These are phyloP conservation scores for Coemansia sp. DNA, from an alignment of 192 early-diverging fungal species.

Conservation along the genomic window DNA sequence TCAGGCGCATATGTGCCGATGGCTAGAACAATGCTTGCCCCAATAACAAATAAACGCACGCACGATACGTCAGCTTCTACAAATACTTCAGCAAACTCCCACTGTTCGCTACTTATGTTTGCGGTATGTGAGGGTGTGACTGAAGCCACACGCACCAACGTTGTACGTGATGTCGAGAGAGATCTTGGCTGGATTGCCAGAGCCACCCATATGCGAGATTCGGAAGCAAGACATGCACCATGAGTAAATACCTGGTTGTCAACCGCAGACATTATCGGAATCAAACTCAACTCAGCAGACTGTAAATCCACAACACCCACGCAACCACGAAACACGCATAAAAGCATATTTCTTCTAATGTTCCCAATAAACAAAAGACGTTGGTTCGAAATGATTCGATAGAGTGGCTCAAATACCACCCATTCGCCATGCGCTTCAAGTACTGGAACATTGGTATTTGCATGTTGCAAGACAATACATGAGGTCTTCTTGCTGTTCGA, in stretches of 20 bases:
- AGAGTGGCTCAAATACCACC: conserved; percentile 12
- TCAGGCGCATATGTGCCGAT: conserved; percentile 22
- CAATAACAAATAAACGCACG: conserved; percentile 21
- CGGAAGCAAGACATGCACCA: conserved; percentile 6
- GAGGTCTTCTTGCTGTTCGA: background rate
- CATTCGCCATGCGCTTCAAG: conserved; percentile 14
- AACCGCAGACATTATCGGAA: background rate
- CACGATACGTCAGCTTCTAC: conserved; percentile 23
- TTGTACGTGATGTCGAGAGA: background rate
- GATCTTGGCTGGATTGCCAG: conserved; percentile 8
- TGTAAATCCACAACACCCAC: conserved; percentile 2
- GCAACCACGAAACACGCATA: conserved; percentile 16
- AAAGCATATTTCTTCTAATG: background rate
- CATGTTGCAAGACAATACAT: conserved; percentile 18
- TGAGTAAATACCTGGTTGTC: conserved; percentile 24
- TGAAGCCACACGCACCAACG: conserved; percentile 1
- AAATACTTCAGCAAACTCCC: background rate
- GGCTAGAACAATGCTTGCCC: background rate
- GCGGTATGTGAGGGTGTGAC: background rate
- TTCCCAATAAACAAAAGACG: conserved; percentile 15
- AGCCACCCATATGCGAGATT: background rate
- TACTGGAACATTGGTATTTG: background rate
- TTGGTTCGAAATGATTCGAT: background rate
- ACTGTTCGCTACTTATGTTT: background rate
- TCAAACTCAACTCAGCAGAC: background rate